Conservation (phyloP, 352 stramenopile genomes). For the Aphanomyces stellatus region DNA sequence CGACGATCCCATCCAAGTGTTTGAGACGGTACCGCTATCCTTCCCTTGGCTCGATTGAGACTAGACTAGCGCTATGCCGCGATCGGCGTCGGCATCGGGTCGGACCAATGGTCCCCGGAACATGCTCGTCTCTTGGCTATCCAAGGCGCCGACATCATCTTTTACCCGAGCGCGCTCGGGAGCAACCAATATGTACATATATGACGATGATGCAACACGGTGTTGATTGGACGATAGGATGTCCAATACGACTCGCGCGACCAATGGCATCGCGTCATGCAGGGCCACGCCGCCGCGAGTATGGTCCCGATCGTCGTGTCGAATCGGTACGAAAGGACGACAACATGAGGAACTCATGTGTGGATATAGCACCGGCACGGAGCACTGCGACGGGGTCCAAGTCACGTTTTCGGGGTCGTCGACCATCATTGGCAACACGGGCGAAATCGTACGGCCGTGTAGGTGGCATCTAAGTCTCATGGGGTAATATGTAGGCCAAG, state of each 20-base stretch:
- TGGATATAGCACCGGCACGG: slow-evolving; percentile 50
- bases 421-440: slow-evolving; percentile 88
- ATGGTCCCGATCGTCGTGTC: slow-evolving; percentile 88
- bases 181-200: slow-evolving; percentile 52
- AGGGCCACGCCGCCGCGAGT: slow-evolving; percentile 82
- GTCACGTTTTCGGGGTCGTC: slow-evolving; percentile 89
- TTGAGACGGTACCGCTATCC: slow-evolving; percentile 53
- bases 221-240: slow-evolving; percentile 77
- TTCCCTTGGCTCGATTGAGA: background rate
- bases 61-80: slow-evolving; percentile 60
- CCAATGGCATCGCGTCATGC: slow-evolving; percentile 89
- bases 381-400: slow-evolving; percentile 72
- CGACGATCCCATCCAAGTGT: slow-evolving; percentile 85
- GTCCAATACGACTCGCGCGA: slow-evolving; percentile 76
- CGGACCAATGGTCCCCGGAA: slow-evolving; percentile 91
- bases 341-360: too few relatives aligned
- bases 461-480: background rate
- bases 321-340: slow-evolving; percentile 61
- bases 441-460: slow-evolving; percentile 56
- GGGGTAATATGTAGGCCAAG: slow-evolving; percentile 61
- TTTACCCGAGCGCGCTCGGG: slow-evolving; percentile 75
- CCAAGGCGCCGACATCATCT: slow-evolving; percentile 80
- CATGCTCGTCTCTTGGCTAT: slow-evolving; percentile 80
- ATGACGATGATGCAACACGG: slow-evolving; percentile 30
- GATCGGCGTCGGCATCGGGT: slow-evolving; percentile 85